Conservation (phyloP, 805 yeast species). For the Tetrapisispora pingtungensis region DNA sequence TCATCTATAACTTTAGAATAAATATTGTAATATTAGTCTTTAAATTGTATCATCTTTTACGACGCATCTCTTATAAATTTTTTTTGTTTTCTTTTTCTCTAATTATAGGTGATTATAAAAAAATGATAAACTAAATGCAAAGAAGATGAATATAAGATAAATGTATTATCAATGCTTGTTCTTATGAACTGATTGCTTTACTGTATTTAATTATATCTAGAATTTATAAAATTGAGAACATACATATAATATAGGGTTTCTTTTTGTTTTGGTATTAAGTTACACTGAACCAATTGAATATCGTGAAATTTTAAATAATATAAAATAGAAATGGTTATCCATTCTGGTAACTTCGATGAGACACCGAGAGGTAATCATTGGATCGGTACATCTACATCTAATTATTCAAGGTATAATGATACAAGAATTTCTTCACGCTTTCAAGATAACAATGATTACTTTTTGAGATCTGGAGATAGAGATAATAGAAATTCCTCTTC, state of each 20-base stretch:
- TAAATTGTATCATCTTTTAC: not conserved
- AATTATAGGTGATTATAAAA: too few relatives aligned
- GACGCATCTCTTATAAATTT: not conserved
- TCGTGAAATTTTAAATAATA: not conserved
- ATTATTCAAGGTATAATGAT: slow-evolving; percentile 5
- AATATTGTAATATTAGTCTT: not conserved
- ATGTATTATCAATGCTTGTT: too few relatives aligned
- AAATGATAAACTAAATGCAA: too few relatives aligned
- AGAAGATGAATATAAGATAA: too few relatives aligned
- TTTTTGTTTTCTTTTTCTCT: too few relatives aligned
- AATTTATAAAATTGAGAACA: not conserved
- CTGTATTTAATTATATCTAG: too few relatives aligned
- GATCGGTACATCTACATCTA: slow-evolving; percentile 16
- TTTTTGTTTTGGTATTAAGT: too few relatives aligned
- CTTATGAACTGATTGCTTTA: too few relatives aligned
- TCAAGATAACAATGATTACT: slow-evolving; percentile 1
- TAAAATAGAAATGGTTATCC: not conserved
- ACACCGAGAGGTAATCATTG: slow-evolving; percentile 27
- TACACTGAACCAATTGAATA: too few relatives aligned
- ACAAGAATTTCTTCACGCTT: slow-evolving; percentile 7
- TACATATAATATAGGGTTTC: too few relatives aligned
- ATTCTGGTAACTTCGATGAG: slow-evolving; percentile 4
- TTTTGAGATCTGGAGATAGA: not conserved
- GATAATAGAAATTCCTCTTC: not conserved
- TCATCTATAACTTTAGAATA: not conserved